These are phyloP conservation scores for Amphibolis antarctica DNA, from an alignment of 106 monocot genomes.

Conservation along the genomic window DNA sequence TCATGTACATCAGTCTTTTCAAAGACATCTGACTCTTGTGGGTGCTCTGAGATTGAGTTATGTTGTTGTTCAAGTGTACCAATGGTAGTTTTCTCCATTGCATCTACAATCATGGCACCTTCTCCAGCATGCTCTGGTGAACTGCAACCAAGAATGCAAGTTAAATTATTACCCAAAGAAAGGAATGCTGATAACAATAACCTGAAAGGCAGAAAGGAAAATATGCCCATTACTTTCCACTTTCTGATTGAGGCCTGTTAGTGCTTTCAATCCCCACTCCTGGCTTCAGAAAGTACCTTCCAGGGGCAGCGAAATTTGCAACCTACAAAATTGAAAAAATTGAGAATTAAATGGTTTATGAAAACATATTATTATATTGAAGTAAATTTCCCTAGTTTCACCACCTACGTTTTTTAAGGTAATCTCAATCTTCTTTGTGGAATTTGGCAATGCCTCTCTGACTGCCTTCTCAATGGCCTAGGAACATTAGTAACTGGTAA, in stretches of 20 bases:
- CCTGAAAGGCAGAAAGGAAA: too few relatives aligned
- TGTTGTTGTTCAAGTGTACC: conserved; percentile 32
- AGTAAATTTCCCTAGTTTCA: background rate
- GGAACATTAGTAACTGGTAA: conserved; percentile 2
- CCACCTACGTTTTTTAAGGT: conserved; percentile 64
- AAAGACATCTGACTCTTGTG: conserved; percentile 34
- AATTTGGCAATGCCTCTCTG: conserved; percentile 39
- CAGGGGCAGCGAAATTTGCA: conserved; percentile 62
- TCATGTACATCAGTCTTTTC: conserved; percentile 35
- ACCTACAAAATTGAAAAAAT: conserved; percentile 28
- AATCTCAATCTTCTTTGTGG: conserved; percentile 53
- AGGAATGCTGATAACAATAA: background rate
- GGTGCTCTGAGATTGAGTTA: conserved; percentile 6
- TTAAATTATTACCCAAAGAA: background rate
- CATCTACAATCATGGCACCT: background rate
- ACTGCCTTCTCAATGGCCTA: conserved; percentile 78
- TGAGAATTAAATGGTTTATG: background rate
- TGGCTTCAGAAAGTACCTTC: conserved; percentile 61
- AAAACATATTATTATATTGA: background rate
- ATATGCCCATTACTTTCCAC: conserved; percentile 55
- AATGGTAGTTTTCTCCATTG: conserved; percentile 9
- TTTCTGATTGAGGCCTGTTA: conserved; percentile 31
- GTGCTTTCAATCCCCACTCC: conserved; percentile 38
- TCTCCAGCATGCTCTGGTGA: conserved; percentile 32
- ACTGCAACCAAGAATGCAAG: conserved; percentile 18